Evolutionary conservation across 2,329 filamentous ascomycete genomes (phyloP).

Genomic region (Botrytis fragariae): DNA sequence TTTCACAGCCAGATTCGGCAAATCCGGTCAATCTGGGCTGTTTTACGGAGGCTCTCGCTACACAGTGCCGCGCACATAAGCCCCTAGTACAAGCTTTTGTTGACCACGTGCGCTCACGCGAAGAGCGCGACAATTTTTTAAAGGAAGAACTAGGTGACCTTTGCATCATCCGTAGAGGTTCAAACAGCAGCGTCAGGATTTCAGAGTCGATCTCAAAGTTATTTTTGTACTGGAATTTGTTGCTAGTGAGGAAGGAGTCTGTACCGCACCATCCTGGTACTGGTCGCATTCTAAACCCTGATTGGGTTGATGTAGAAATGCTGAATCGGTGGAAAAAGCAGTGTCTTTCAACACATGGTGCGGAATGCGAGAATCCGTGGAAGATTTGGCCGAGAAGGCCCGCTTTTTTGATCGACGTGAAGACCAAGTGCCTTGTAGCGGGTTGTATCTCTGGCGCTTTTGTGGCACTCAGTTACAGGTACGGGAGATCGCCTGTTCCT

Average conservation of each 20-base stretch:
- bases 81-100: neutral
- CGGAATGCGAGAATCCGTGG: neutral
- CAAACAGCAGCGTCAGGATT: neutral
- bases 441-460: neutral
- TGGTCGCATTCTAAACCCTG: neutral
- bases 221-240: neutral
- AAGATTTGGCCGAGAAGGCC: neutral
- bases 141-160: neutral
- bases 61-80: neutral
- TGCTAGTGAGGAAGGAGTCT: neutral
- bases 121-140: fast-evolving
- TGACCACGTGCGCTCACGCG: neutral
- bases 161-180: neutral
- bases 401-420: neutral
- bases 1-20: neutral
- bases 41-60: neutral
- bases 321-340: neutral
- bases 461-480: neutral
- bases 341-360: neutral
- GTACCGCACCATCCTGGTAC: neutral
- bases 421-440: neutral
- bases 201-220: neutral
- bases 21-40: neutral
- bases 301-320: neutral
- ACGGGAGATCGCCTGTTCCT: neutral